A percentile compares a stretch with the other conserved stretches of the same genome.
Conservation (phyloP, 208 protist genomes). For the Trypanosoma platydactyli region DNA sequence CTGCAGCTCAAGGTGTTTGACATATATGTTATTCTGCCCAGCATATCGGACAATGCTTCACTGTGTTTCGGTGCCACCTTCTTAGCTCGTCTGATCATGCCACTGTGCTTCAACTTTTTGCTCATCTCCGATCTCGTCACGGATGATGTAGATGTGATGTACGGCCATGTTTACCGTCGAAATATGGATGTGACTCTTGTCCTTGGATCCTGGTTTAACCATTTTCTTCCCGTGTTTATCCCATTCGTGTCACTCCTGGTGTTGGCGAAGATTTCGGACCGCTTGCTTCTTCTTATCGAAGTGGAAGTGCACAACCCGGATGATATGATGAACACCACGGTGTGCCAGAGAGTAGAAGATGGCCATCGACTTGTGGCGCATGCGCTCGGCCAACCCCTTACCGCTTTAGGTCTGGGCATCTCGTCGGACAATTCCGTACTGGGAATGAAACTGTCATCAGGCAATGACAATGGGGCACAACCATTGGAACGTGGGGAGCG, state of each 20-base stretch:
- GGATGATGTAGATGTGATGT: slow-evolving; percentile 71
- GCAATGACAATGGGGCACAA: not conserved
- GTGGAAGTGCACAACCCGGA: slow-evolving; percentile 83
- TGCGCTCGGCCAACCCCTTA: slow-evolving; percentile 62
- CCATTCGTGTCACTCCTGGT: slow-evolving; percentile 75
- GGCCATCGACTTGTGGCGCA: slow-evolving; percentile 73
- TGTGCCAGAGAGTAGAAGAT: slow-evolving; percentile 83
- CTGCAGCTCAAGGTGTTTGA: slow-evolving; percentile 92
- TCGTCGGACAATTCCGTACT: not conserved
- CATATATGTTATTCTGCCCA: slow-evolving; percentile 85
- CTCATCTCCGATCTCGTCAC: slow-evolving; percentile 70
- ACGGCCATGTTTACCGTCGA: slow-evolving; percentile 83
- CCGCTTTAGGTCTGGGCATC: slow-evolving; percentile 35
- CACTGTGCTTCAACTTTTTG: slow-evolving; percentile 91
- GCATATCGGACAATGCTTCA: slow-evolving; percentile 85
- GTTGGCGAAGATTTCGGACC: slow-evolving; percentile 67
- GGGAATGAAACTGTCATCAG: not conserved
- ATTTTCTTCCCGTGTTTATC: slow-evolving; percentile 87
- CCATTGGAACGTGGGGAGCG: slow-evolving; percentile 41
- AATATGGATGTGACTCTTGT: slow-evolving; percentile 88
- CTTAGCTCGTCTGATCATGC: slow-evolving; percentile 89
- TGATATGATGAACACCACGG: slow-evolving; percentile 57
- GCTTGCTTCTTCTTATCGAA: slow-evolving; percentile 60
- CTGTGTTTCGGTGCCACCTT: slow-evolving; percentile 91
- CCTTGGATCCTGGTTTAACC: slow-evolving; percentile 77